Evolutionary conservation across 1,284 basidiomycete species (phyloP).

Genomic region (Trichosporon sp.): DNA sequence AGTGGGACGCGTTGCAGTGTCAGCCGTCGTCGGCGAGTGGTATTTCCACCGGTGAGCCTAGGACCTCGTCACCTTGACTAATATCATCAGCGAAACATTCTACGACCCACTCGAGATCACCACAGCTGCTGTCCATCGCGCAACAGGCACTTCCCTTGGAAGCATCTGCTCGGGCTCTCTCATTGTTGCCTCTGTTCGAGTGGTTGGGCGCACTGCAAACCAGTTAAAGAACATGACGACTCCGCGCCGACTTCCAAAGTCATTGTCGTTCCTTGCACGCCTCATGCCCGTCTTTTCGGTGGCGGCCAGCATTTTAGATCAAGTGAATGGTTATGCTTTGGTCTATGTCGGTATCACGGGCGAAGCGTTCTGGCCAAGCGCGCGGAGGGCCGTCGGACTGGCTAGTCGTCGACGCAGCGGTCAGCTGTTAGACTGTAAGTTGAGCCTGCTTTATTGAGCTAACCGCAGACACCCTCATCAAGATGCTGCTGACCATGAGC

Average conservation of each 20-base stretch:
- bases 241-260: constrained; percentile 38
- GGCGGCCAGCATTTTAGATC: constrained; percentile 60
- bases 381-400: constrained; percentile 58
- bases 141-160: constrained; percentile 74
- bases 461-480: constrained; percentile 58
- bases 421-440: constrained; percentile 46
- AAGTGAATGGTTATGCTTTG: constrained; percentile 75
- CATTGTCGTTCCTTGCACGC: constrained; percentile 48
- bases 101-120: constrained; percentile 56
- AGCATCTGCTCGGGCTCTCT: constrained; percentile 69
- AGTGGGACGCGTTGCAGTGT: constrained; percentile 67
- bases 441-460: not conserved
- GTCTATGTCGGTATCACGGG: constrained; percentile 82
- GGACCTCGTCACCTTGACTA: constrained; percentile 5
- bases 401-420: constrained; percentile 42
- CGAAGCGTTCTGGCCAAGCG: constrained; percentile 71
- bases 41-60: constrained; percentile 73
- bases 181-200: constrained; percentile 63
- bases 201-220: constrained; percentile 37
- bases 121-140: constrained; percentile 68
- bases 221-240: constrained; percentile 36
- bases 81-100: constrained; percentile 42
- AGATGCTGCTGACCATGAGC: constrained; percentile 57
- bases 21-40: constrained; percentile 84
- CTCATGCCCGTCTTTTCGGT: constrained; percentile 47